These are phyloP conservation scores for Tuber umbilicatum DNA, from an alignment of 495 filamentous ascomycete species.

Conservation along the genomic window DNA sequence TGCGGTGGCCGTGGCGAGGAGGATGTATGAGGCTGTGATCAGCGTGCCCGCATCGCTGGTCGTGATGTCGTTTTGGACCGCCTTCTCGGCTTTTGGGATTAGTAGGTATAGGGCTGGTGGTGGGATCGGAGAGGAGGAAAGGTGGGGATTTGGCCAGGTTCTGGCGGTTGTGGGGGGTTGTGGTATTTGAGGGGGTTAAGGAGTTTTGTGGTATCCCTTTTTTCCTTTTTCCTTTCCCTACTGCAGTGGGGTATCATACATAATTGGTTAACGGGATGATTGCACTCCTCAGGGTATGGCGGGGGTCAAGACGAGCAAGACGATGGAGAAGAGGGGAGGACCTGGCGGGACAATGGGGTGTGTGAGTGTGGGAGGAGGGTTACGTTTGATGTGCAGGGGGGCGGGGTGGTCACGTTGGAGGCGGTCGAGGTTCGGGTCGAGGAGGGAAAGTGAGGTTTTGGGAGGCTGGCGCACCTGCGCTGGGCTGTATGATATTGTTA, in stretches of 20 bases:
- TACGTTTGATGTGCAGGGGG: background rate
- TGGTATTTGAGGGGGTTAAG: constrained; percentile 20
- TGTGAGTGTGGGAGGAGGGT: constrained; percentile 27
- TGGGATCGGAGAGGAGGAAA: constrained; percentile 21
- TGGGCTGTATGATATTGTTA: too few species aligned
- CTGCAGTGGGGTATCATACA: too few species aligned
- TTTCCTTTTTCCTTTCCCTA: background rate
- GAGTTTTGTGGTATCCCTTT: background rate
- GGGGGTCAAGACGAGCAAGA: constrained; percentile 5
- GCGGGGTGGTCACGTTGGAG: constrained; percentile 1
- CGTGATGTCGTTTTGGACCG: constrained; percentile 16
- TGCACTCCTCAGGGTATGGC: constrained; percentile 35
- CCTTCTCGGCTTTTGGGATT: constrained; percentile 14
- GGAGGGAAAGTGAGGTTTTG: background rate
- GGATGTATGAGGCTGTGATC: constrained; percentile 3
- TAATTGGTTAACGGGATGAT: constrained; percentile 26
- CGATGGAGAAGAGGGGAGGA: constrained; percentile 12
- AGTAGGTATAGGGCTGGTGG: constrained; percentile 18
- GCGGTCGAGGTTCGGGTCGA: background rate
- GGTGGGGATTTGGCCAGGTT: constrained; percentile 35
- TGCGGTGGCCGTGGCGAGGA: constrained; percentile 1
- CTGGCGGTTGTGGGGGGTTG: constrained; percentile 22
- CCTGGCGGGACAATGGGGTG: background rate
- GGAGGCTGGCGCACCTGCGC: too few species aligned
- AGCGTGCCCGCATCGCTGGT: constrained; percentile 10